phyloP scores from a whole-genome alignment of 768 basidiomycete species.

The Sistotremastrum niveocremeum region DNA sequence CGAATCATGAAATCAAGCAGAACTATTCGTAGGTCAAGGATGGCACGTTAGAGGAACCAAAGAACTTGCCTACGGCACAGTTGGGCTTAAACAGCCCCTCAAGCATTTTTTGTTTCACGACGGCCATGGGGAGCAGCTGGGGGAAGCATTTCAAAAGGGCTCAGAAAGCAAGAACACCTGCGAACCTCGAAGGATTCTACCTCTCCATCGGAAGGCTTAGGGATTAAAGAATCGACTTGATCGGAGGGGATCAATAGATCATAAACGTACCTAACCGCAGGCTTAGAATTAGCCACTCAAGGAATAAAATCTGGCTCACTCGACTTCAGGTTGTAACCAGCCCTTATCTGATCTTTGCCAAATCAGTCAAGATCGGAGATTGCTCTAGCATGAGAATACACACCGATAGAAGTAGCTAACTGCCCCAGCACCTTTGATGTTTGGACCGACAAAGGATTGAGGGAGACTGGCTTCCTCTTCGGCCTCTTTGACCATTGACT shows the following conservation, averaged over 20 bases:
- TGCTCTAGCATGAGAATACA: conserved; percentile 4
- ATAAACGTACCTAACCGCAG: conserved; percentile 54
- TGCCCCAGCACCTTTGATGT: conserved; percentile 49
- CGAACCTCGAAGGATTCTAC: conserved; percentile 85
- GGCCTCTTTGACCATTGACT: conserved; percentile 79
- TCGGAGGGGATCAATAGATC: conserved; percentile 58
- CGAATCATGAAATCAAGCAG: conserved; percentile 84
- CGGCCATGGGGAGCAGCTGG: conserved; percentile 53
- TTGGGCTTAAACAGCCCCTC: conserved; percentile 82
- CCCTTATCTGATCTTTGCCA: conserved; percentile 40
- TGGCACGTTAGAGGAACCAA: background rate
- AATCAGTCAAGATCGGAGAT: background rate
- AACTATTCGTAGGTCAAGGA: conserved; percentile 29
- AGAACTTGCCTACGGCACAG: conserved; percentile 60
- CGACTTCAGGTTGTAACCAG: conserved; percentile 79
- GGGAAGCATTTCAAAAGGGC: background rate
- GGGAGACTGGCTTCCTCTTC: conserved; percentile 85
- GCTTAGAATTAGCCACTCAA: background rate
- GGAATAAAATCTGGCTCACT: conserved; percentile 31
- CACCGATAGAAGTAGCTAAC: conserved; percentile 76
- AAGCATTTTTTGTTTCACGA: conserved; percentile 51
- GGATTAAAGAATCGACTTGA: conserved; percentile 38
- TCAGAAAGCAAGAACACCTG: background rate
- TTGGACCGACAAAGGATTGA: conserved; percentile 44
- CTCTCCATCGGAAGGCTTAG: conserved; percentile 78